phyloP scores from a whole-genome alignment of 495 filamentous ascomycete species.

The Rhypophila decipiens region DNA sequence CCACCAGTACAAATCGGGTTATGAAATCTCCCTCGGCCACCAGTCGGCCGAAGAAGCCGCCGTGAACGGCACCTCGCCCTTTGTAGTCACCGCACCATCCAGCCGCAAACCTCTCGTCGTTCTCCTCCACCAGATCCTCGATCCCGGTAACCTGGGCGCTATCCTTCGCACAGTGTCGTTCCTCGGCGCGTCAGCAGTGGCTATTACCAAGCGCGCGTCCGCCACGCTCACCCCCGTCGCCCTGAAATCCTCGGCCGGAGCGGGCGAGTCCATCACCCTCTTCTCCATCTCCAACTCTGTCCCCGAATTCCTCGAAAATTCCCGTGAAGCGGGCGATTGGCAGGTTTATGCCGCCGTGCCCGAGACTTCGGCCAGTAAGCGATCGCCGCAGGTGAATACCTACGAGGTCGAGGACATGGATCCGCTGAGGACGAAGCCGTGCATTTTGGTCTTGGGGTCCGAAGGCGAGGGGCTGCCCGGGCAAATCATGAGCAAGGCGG shows the following conservation, averaged over 20 bases:
- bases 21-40: conserved; percentile 53
- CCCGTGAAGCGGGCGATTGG: conserved; percentile 64
- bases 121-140: conserved; percentile 75
- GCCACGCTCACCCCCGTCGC: conserved; percentile 68
- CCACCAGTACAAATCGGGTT: conserved; percentile 33
- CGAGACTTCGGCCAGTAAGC: conserved; percentile 41
- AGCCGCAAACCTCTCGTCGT: conserved; percentile 71
- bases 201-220: conserved; percentile 58
- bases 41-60: conserved; percentile 67
- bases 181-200: conserved; percentile 72
- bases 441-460: conserved; percentile 72
- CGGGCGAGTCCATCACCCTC: conserved; percentile 69
- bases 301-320: conserved; percentile 60
- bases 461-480: conserved; percentile 69
- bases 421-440: conserved; percentile 55
- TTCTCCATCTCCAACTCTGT: conserved; percentile 60
- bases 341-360: conserved; percentile 64
- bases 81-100: conserved; percentile 31
- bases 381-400: conserved; percentile 24
- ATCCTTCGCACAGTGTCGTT: conserved; percentile 83
- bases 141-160: conserved; percentile 84
- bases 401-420: conserved; percentile 29
- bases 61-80: conserved; percentile 56
- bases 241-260: conserved; percentile 81
- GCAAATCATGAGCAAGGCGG: conserved; percentile 55